Evolutionary conservation across 169 alveolate species (phyloP).

Genomic region (Eimeria necatrix): DNA sequence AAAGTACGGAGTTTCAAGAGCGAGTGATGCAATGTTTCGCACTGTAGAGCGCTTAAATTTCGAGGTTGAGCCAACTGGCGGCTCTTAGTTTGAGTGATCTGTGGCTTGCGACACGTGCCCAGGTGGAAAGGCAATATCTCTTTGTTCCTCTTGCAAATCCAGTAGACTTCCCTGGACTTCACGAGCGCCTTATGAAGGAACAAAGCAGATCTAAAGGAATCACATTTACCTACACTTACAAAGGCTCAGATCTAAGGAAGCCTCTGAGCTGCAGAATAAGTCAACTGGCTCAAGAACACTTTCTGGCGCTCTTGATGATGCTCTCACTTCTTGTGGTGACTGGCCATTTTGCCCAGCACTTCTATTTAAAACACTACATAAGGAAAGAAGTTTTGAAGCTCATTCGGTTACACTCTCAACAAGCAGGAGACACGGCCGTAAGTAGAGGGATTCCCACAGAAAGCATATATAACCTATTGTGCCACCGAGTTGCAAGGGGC

Average conservation of each 20-base stretch:
- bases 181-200: constrained; percentile 60
- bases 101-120: background rate
- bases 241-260: constrained; percentile 12
- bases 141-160: constrained; percentile 52
- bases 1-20: too few relatives aligned
- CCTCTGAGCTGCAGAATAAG: constrained; percentile 17
- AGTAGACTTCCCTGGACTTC: constrained; percentile 59
- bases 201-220: constrained; percentile 61
- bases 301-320: constrained; percentile 6
- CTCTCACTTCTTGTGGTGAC: background rate
- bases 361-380: constrained; percentile 7
- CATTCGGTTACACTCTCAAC: constrained; percentile 24
- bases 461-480: background rate
- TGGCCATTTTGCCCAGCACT: constrained; percentile 9
- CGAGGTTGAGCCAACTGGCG: background rate
- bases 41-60: background rate
- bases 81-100: background rate
- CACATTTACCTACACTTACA: constrained; percentile 34
- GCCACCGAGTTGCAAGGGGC: background rate
- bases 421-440: constrained; percentile 6
- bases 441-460: constrained; percentile 43
- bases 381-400: constrained; percentile 45
- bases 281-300: background rate
- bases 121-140: constrained; percentile 55
- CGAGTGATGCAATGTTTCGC: background rate